These are phyloP conservation scores for Extremus antarcticus DNA, from an alignment of 495 filamentous ascomycete genomes.

Conservation along the genomic window DNA sequence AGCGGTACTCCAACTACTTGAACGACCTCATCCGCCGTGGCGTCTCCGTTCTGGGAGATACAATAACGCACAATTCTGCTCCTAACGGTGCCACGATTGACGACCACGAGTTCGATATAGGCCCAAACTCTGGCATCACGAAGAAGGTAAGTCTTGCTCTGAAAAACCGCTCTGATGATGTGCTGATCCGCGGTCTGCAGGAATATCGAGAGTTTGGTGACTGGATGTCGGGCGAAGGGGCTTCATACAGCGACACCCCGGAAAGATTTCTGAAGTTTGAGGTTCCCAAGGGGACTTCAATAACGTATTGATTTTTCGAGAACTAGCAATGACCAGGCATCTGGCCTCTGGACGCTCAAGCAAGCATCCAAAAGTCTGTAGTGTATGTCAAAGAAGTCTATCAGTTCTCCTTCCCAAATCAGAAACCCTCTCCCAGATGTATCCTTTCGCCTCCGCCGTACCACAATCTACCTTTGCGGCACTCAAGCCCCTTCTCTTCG, in stretches of 20 bases:
- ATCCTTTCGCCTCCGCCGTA: slow-evolving; percentile 23
- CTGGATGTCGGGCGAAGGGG: neutral
- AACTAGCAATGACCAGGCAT: too few species aligned
- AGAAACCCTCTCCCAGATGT: slow-evolving; percentile 19
- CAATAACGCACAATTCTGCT: neutral
- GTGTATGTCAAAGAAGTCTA: too few species aligned
- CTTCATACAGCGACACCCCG: neutral
- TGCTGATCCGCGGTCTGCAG: too few species aligned
- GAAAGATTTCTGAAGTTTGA: neutral
- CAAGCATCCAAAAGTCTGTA: too few species aligned
- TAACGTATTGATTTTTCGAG: neutral
- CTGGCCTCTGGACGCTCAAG: too few species aligned
- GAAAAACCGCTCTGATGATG: too few species aligned
- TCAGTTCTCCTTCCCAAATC: too few species aligned
- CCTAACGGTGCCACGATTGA: neutral
- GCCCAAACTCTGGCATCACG: neutral
- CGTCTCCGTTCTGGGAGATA: neutral
- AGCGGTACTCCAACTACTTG: neutral
- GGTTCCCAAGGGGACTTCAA: neutral
- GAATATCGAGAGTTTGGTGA: neutral
- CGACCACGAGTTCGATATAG: neutral
- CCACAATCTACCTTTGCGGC: slow-evolving; percentile 20
- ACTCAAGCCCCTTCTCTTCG: slow-evolving; percentile 21
- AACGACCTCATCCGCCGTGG: neutral
- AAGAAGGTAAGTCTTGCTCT: too few species aligned